These are phyloP conservation scores for Coccomyxa subellipsoidea DNA, from an alignment of 163 green algal genomes.

Conservation along the genomic window DNA sequence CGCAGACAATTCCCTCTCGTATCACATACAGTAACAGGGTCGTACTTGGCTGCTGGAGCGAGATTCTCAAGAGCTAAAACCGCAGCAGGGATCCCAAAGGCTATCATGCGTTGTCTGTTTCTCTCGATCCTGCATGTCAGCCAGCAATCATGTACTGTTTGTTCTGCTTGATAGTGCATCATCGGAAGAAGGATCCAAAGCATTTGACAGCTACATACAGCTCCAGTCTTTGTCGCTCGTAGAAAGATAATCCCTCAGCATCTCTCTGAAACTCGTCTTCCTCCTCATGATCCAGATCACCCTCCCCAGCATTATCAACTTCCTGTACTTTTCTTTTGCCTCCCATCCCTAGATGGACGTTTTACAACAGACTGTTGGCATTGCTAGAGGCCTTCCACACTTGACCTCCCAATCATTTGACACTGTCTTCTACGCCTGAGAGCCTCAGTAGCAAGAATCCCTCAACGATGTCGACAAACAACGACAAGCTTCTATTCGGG, in stretches of 20 bases:
- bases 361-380: too few species aligned
- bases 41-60: background rate
- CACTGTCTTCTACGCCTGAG: too few species aligned
- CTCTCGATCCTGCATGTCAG: constrained; percentile 7
- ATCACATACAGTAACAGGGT: too few species aligned
- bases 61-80: background rate
- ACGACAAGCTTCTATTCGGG: too few species aligned
- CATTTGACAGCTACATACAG: background rate
- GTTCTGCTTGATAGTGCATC: too few species aligned
- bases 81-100: constrained; percentile 6
- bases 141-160: too few species aligned
- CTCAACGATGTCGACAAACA: too few species aligned
- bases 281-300: background rate
- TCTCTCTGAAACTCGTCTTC: background rate
- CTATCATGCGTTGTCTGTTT: constrained; percentile 17
- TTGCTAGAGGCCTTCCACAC: too few species aligned
- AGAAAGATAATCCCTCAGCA: background rate
- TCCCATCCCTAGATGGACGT: background rate
- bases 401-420: too few species aligned
- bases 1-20: too few species aligned
- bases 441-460: too few species aligned
- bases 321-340: background rate
- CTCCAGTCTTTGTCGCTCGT: background rate
- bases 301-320: background rate
- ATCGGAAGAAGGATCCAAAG: too few species aligned